These are phyloP conservation scores for Acacia concinna DNA, from an alignment of 331 rosid species.

Conservation along the genomic window DNA sequence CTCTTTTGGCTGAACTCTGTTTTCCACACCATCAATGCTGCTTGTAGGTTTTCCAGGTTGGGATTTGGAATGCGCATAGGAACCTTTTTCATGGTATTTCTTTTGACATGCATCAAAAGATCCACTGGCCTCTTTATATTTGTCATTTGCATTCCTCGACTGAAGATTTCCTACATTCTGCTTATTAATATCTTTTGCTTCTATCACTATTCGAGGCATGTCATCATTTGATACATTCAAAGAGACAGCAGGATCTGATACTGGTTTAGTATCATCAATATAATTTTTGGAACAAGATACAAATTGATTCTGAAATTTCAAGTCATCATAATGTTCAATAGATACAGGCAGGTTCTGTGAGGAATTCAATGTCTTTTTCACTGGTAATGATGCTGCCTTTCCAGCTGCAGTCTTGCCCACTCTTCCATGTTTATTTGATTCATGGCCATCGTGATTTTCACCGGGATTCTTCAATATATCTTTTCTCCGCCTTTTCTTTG, in stretches of 20 bases:
- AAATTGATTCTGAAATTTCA: constrained; percentile 54
- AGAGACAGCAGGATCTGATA: constrained; percentile 54
- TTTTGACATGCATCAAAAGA: constrained; percentile 52
- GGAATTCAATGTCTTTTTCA: constrained; percentile 51
- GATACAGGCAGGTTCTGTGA: constrained; percentile 51
- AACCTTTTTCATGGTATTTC: constrained; percentile 66
- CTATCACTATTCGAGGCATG: constrained; percentile 44
- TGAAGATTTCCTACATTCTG: constrained; percentile 56
- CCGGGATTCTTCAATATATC: constrained; percentile 67
- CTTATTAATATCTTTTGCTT: constrained; percentile 65
- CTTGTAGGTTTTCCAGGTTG: constrained; percentile 61
- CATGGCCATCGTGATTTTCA: constrained; percentile 50
- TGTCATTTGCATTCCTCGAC: constrained; percentile 59
- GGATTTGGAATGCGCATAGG: constrained; percentile 53
- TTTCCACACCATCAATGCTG: constrained; percentile 52
- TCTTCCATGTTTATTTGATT: constrained; percentile 63
- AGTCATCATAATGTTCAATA: constrained; percentile 49
- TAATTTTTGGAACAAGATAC: constrained; percentile 56
- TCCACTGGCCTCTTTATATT: constrained; percentile 61
- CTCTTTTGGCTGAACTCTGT: constrained; percentile 50
- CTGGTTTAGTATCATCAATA: constrained; percentile 54
- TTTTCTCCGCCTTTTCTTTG: constrained; percentile 93
- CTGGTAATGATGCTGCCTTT: constrained; percentile 52
- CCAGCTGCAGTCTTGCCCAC: constrained; percentile 59
- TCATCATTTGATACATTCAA: constrained; percentile 61